Conservation (phyloP, 1,139 yeast genomes). For the Debaryomycetaceae sp. region DNA sequence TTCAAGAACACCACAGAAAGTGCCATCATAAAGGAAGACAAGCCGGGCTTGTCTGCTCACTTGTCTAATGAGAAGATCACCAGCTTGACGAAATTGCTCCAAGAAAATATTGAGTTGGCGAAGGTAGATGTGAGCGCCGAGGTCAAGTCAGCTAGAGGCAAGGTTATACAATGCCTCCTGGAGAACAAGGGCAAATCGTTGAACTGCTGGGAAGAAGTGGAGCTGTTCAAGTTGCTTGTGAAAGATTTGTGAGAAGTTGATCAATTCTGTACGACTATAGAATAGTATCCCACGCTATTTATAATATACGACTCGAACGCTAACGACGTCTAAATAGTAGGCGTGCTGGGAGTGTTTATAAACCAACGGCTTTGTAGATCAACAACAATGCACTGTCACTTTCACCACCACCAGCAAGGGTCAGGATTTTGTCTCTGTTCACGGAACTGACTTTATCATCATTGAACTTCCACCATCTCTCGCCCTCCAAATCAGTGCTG, state of each 20-base stretch:
- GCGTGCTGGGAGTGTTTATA: conserved; percentile 15
- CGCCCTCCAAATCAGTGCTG: conserved; percentile 57
- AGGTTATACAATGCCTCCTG: conserved; percentile 63
- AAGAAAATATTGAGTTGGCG: conserved; percentile 46
- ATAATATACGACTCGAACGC: background rate
- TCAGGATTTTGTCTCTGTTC: conserved; percentile 73
- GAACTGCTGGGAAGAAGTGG: conserved; percentile 86
- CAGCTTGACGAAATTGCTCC: conserved; percentile 44
- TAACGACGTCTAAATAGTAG: background rate
- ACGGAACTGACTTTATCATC: conserved; percentile 87
- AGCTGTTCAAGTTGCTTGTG: conserved; percentile 58
- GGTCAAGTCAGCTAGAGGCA: conserved; percentile 45
- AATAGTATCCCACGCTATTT: background rate
- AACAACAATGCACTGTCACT: conserved; percentile 91
- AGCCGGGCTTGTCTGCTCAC: conserved; percentile 26
- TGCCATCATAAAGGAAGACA: conserved; percentile 32
- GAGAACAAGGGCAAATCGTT: conserved; percentile 71
- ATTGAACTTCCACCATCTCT: conserved; percentile 90
- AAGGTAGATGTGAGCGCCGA: conserved; percentile 31
- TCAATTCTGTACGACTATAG: background rate
- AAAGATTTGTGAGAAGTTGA: conserved; percentile 23
- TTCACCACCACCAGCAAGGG: conserved; percentile 96
- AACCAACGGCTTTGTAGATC: conserved; percentile 76
- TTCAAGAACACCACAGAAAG: conserved; percentile 52
- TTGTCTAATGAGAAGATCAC: conserved; percentile 37